Evolutionary conservation across 768 basidiomycete genomes (phyloP).

Genomic region (Boletus barrowsii): DNA sequence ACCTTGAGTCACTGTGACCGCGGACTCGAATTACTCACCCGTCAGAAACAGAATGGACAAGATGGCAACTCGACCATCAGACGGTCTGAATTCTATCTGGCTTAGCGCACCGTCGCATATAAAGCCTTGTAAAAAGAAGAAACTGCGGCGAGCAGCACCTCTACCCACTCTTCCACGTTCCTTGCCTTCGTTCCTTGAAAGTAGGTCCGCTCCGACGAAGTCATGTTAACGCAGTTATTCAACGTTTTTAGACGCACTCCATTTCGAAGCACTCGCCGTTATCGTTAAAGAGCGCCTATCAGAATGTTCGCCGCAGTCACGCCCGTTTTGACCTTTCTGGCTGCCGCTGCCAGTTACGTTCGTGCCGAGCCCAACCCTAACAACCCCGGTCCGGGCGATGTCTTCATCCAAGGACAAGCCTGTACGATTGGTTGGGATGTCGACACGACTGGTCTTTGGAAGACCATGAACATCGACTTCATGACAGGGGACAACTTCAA

Average conservation of each 20-base stretch:
- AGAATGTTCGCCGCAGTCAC: slow-evolving; percentile 18
- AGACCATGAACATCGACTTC: slow-evolving; percentile 68
- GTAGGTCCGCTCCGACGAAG: not conserved
- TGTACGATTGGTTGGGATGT: slow-evolving; percentile 60
- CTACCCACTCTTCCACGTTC: slow-evolving; percentile 4
- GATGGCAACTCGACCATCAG: not conserved
- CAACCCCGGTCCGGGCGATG: slow-evolving; percentile 55
- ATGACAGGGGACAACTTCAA: slow-evolving; percentile 74
- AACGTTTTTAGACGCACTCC: not conserved
- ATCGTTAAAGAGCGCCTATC: not conserved
- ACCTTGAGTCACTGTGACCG: not conserved
- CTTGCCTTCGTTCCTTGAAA: slow-evolving; percentile 5
- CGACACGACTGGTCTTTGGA: slow-evolving; percentile 63
- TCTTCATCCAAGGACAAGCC: slow-evolving; percentile 52
- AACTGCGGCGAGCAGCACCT: not conserved
- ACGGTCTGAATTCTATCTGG: not conserved
- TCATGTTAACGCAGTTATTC: no score
- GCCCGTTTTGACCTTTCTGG: slow-evolving; percentile 14
- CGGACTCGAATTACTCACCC: not conserved
- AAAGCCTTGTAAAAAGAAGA: no score
- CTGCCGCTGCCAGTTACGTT: slow-evolving; percentile 34
- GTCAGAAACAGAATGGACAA: slow-evolving; percentile 3
- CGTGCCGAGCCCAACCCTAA: slow-evolving; percentile 58
- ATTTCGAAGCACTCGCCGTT: not conserved
- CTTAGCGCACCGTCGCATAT: not conserved